Conservation (phyloP, 2,329 filamentous ascomycete genomes). For the Xylaria sp. region DNA sequence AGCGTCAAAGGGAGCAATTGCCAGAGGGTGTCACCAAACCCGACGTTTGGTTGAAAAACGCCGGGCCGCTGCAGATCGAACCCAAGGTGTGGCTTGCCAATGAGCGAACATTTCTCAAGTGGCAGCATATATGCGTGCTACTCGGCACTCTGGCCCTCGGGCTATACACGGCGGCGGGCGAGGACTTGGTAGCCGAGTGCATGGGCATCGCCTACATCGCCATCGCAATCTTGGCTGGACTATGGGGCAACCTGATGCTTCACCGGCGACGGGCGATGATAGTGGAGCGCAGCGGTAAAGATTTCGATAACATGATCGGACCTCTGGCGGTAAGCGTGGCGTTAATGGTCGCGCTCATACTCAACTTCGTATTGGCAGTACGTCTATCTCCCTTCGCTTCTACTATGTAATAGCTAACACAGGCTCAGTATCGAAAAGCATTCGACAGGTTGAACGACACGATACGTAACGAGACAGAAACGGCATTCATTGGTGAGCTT, state of each 20-base stretch:
- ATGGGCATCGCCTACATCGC: slow-evolving; percentile 86
- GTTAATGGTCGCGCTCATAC: slow-evolving; percentile 77
- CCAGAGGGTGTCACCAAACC: slow-evolving; percentile 92
- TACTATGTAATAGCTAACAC: slow-evolving; percentile 46
- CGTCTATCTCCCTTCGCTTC: slow-evolving; percentile 40
- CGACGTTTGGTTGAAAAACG: slow-evolving; percentile 90
- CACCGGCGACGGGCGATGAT: slow-evolving; percentile 82
- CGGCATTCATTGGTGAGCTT: slow-evolving; percentile 42
- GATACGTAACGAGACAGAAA: slow-evolving; percentile 40
- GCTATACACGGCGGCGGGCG: slow-evolving; percentile 87
- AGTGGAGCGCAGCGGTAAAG: slow-evolving; percentile 83
- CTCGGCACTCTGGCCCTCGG: slow-evolving; percentile 85
- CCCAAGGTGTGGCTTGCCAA: slow-evolving; percentile 99
- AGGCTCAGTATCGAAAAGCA: slow-evolving; percentile 48
- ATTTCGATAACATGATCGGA: slow-evolving; percentile 90
- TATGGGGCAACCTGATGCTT: slow-evolving; percentile 90
- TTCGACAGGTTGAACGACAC: slow-evolving; percentile 40
- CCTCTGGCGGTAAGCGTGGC: slow-evolving; percentile 85
- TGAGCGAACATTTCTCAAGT: slow-evolving; percentile 97
- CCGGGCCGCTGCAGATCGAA: slow-evolving; percentile 90
- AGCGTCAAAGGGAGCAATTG: slow-evolving; percentile 65
- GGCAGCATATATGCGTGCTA: slow-evolving; percentile 93
- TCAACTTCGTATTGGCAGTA: slow-evolving; percentile 93
- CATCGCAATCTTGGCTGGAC: slow-evolving; percentile 83
- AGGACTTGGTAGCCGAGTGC: slow-evolving; percentile 77